Conservation (phyloP, 371 early-diverging fungal genomes). For the Mucor sp. region DNA sequence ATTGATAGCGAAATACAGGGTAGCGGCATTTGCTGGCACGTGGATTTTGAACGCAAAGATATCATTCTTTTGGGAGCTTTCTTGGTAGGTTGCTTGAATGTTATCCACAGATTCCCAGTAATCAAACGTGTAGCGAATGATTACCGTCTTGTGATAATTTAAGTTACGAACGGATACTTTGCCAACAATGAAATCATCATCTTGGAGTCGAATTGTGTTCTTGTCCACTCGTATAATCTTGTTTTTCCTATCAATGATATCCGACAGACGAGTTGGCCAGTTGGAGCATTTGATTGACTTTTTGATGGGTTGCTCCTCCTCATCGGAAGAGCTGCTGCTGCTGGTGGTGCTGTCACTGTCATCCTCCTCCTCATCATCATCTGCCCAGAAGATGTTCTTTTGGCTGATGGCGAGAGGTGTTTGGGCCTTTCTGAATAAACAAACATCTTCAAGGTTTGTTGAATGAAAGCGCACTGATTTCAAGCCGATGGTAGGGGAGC, state of each 20-base stretch:
- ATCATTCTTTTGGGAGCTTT: slow-evolving; percentile 15
- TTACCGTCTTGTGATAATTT: slow-evolving; percentile 69
- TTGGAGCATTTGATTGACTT: slow-evolving; percentile 13
- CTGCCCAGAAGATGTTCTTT: slow-evolving; percentile 23
- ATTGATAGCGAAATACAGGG: slow-evolving; percentile 35
- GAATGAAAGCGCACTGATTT: slow-evolving; percentile 28
- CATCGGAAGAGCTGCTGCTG: neutral
- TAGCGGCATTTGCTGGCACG: slow-evolving; percentile 31
- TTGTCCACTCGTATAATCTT: slow-evolving; percentile 24
- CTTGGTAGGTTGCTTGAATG: slow-evolving; percentile 12
- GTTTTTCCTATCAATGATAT: slow-evolving; percentile 27
- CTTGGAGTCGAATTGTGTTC: neutral
- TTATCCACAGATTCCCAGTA: slow-evolving; percentile 58
- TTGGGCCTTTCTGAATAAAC: slow-evolving; percentile 30
- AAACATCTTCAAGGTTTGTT: slow-evolving; percentile 23
- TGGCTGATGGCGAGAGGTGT: slow-evolving; percentile 22
- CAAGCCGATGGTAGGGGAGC: slow-evolving; percentile 15
- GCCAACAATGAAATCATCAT: slow-evolving; percentile 26
- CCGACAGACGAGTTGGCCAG: slow-evolving; percentile 22
- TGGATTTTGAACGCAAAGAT: slow-evolving; percentile 22
- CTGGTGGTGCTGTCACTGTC: neutral
- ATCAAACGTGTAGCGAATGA: slow-evolving; percentile 66
- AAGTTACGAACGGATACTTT: slow-evolving; percentile 70
- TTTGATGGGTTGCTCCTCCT: slow-evolving; percentile 2
- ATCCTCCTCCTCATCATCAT: slow-evolving; percentile 14